Percentiles rank a stretch among this genome's conserved stretches.
Conservation (phyloP, 371 early-diverging fungal genomes). For the Encephalitozoon hellem region DNA sequence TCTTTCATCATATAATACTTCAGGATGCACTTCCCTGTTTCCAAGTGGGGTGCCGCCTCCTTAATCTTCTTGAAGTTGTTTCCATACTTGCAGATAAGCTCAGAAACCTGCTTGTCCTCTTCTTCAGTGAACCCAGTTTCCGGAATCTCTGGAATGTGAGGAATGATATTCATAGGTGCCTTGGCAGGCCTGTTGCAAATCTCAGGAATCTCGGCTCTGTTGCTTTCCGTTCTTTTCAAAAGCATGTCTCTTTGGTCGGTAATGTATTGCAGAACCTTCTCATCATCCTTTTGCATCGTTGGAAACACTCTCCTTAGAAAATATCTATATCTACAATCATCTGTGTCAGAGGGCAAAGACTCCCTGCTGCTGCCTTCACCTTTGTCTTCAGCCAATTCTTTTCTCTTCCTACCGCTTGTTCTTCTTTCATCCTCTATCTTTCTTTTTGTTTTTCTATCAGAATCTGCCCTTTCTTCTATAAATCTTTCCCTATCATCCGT, state of each 20-base stretch:
- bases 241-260: neutral
- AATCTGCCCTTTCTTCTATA: neutral
- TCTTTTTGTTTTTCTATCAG: neutral
- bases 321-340: constrained; percentile 8
- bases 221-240: constrained; percentile 15
- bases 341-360: neutral
- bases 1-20: constrained; percentile 49
- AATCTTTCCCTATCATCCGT: no score
- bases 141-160: neutral
- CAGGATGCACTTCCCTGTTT: constrained; percentile 22
- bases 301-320: constrained; percentile 7
- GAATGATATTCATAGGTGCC: neutral
- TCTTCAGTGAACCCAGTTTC: neutral
- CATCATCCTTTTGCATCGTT: constrained; percentile 9
- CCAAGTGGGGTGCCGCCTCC: constrained; percentile 10
- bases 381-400: neutral
- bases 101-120: constrained; percentile 25
- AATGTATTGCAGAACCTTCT: constrained; percentile 4
- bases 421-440: neutral
- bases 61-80: constrained; percentile 38
- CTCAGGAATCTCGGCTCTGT: constrained; percentile 30
- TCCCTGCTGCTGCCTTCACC: neutral
- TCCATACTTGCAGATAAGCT: constrained; percentile 23
- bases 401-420: neutral
- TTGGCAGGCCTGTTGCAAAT: neutral